phyloP scores from a whole-genome alignment of 495 filamentous ascomycete genomes.

The Lophium mytilinum region DNA sequence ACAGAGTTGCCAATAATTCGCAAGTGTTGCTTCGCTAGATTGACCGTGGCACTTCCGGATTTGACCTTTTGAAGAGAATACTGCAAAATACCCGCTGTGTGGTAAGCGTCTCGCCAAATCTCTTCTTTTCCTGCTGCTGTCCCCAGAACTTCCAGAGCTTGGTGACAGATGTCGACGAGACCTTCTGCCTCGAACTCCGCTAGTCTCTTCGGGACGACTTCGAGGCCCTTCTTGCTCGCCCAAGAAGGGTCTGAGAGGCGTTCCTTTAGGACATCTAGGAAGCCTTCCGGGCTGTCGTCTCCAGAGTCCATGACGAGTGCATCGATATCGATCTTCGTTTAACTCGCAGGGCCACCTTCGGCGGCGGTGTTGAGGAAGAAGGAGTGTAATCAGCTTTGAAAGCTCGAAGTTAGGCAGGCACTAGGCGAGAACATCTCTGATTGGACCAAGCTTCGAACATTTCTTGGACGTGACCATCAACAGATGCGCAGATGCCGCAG shows the following conservation, averaged over 20 bases:
- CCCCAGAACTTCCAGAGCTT: slow-evolving; percentile 7
- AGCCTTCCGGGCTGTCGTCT: background rate
- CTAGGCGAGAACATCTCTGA: too few species aligned
- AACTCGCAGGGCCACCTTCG: background rate
- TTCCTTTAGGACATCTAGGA: slow-evolving; percentile 2
- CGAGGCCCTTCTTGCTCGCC: background rate
- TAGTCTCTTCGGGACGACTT: slow-evolving; percentile 1
- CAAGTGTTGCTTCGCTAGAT: slow-evolving; percentile 16
- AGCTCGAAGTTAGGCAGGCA: too few species aligned
- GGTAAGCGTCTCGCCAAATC: slow-evolving; percentile 9
- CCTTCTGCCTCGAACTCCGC: background rate
- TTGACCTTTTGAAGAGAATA: slow-evolving; percentile 8
- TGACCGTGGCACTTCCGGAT: background rate
- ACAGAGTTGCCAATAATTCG: slow-evolving; percentile 23
- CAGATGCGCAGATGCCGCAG: too few species aligned
- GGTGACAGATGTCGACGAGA: background rate
- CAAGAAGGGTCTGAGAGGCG: background rate
- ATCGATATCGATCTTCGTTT: slow-evolving; percentile 1
- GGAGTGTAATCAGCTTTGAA: too few species aligned
- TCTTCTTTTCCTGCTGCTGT: slow-evolving; percentile 17
- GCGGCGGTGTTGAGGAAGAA: too few species aligned
- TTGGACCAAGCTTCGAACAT: too few species aligned
- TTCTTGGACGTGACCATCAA: too few species aligned
- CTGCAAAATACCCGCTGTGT: slow-evolving; percentile 6
- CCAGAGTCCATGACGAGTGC: background rate